Evolutionary conservation across 345 rosid genomes (phyloP), one percentile per base, ranked within the genome.

Genomic region (Xanthoceras sorbifolium): DNA sequence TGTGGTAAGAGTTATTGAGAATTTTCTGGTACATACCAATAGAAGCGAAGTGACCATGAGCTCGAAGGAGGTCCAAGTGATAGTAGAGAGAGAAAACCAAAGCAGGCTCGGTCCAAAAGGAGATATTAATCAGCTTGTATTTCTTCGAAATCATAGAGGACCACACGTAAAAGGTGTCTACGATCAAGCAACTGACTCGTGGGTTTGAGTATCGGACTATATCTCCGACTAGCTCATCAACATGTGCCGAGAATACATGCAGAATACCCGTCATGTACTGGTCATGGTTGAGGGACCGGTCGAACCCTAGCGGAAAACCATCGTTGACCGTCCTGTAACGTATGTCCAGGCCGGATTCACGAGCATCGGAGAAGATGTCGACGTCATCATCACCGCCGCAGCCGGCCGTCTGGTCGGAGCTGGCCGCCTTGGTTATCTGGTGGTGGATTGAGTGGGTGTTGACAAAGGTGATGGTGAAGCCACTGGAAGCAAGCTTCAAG

Each of bases 31-130:
- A 50, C 66, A 9, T 86, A 93, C 98, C 95, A 76, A 72, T 76
- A 60, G 78, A 67, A 82, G 80, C 91, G 84, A 87, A 92, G 77
- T 94, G 98, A 28, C 94, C 90, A 86, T 91, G 83, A 17, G 12
- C 55, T 73, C 87, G 82, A 9, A 94, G 90, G 31, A 91, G 91
- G 81, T 94, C 91, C 88, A 90, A 38, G 74, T 92, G 97, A 55
- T 91, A 85, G 72, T 92, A 92, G 6, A 92, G 82, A 23, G 87
- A 76, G 9, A 90, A 84, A 20, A 90, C 97, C 68, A 91, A 67
- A 75, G 97, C 97, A 64, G 97, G 86, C 79, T 94, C 93, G 2
- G 96, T 92, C 97, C 98, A 94, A 75, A 89, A 91, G 1, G 98
- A 91, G 46, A 94, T 85, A 78, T 86, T 77, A 22, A 92, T 81